These are phyloP conservation scores for Diaporthe longicolla DNA, from an alignment of 2,329 filamentous ascomycete genomes.

Conservation along the genomic window DNA sequence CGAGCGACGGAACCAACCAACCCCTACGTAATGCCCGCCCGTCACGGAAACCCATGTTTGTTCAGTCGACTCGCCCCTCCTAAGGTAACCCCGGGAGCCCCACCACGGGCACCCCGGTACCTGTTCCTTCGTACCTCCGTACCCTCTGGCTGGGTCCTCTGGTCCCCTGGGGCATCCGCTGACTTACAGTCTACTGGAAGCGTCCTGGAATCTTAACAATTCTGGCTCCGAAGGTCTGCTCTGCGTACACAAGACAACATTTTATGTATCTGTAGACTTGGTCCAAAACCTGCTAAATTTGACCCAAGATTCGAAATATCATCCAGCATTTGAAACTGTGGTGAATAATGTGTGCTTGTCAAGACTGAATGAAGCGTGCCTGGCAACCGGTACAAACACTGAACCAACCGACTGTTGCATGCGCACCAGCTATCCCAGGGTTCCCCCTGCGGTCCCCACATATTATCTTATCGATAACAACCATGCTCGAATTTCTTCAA, in stretches of 20 bases:
- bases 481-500: slow-evolving; percentile 31
- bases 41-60: slow-evolving; percentile 31
- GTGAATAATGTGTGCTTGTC: not conserved
- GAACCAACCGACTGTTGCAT: not conserved
- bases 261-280: too few relatives aligned
- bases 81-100: not conserved
- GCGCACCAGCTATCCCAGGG: not conserved
- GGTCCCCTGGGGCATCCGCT: not conserved
- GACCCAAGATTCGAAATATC: not conserved
- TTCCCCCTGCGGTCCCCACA: slow-evolving; percentile 13
- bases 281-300: too few relatives aligned
- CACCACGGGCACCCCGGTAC: slow-evolving; percentile 28
- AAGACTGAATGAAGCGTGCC: too few relatives aligned
- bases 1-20: not conserved
- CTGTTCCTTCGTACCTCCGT: not conserved
- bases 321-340: not conserved
- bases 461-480: slow-evolving; percentile 45
- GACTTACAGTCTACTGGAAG: not conserved
- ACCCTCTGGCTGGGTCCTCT: not conserved
- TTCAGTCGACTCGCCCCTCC: slow-evolving; percentile 21
- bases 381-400: not conserved
- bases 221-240: not conserved
- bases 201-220: not conserved
- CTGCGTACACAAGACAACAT: not conserved
- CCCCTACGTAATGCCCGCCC: slow-evolving; percentile 32